These are phyloP conservation scores for Pluteus cervinus DNA, from an alignment of 768 basidiomycete genomes.

Conservation along the genomic window DNA sequence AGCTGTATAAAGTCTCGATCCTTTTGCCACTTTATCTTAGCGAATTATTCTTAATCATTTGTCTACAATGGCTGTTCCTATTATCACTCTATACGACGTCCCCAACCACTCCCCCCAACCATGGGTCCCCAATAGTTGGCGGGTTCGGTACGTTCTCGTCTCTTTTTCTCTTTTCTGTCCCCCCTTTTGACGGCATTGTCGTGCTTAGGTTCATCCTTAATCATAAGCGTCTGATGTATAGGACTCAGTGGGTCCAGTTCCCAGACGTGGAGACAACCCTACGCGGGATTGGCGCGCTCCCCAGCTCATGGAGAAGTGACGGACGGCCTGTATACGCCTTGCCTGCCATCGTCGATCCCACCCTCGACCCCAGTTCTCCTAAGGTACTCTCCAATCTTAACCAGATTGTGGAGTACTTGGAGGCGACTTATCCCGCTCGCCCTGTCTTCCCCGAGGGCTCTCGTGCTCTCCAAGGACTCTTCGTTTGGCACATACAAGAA, in stretches of 20 bases:
- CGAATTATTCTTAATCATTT: too few species aligned
- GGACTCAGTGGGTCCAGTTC: slow-evolving; percentile 66
- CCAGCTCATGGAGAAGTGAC: slow-evolving; percentile 45
- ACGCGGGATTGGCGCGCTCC: slow-evolving; percentile 52
- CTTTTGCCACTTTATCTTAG: too few species aligned
- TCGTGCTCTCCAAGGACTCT: slow-evolving; percentile 59
- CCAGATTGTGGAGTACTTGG: slow-evolving; percentile 68
- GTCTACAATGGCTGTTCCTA: slow-evolving; percentile 29
- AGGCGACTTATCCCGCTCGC: slow-evolving; percentile 59
- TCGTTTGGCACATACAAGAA: slow-evolving; percentile 66
- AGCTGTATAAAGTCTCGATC: too few species aligned
- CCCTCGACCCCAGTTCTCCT: slow-evolving; percentile 36
- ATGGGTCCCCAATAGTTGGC: slow-evolving; percentile 78
- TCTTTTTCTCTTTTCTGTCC: background rate
- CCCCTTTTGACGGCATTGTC: slow-evolving; percentile 3
- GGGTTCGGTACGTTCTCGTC: slow-evolving; percentile 43
- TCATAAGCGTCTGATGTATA: slow-evolving; percentile 66
- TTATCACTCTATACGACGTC: slow-evolving; percentile 63
- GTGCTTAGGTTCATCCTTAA: slow-evolving; percentile 61
- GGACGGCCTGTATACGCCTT: slow-evolving; percentile 62
- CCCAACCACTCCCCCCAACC: slow-evolving; percentile 54
- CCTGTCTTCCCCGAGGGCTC: slow-evolving; percentile 69
- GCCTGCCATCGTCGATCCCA: slow-evolving; percentile 63
- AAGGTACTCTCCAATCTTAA: slow-evolving; percentile 53
- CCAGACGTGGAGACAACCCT: slow-evolving; percentile 61